phyloP scores from a whole-genome alignment of 106 monocot genomes.

The Acanthochlamys bracteata region DNA sequence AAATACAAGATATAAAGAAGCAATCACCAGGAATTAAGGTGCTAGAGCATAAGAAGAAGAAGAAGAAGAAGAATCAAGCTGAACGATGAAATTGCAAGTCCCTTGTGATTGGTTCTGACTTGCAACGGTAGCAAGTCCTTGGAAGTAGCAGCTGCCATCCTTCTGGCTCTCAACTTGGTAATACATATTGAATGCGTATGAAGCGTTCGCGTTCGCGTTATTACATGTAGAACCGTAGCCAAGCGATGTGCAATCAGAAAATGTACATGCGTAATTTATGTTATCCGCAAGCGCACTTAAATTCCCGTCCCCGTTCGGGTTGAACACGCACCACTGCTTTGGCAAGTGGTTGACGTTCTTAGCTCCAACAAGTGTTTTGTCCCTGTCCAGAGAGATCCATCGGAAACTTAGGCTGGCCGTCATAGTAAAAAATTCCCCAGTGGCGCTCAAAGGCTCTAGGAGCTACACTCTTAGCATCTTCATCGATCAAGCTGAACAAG shows the following conservation, averaged over 20 bases:
- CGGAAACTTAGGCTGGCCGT: slow-evolving; percentile 55
- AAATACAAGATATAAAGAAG: background rate
- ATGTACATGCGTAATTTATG: slow-evolving; percentile 47
- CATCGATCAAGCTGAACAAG: slow-evolving; percentile 50
- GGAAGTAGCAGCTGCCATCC: slow-evolving; percentile 36
- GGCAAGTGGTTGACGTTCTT: slow-evolving; percentile 39
- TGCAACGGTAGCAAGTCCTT: slow-evolving; percentile 41
- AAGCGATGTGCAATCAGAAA: slow-evolving; percentile 50
- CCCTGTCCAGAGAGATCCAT: slow-evolving; percentile 52
- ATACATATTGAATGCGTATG: slow-evolving; percentile 62
- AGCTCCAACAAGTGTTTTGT: slow-evolving; percentile 21
- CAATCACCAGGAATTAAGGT: background rate
- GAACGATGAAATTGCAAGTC: slow-evolving; percentile 39
- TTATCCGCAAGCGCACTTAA: slow-evolving; percentile 28
- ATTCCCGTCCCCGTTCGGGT: slow-evolving; percentile 20
- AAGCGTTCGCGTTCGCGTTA: slow-evolving; percentile 35
- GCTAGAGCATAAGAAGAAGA: background rate
- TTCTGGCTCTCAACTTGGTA: slow-evolving; percentile 42
- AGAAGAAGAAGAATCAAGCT: slow-evolving; percentile 18
- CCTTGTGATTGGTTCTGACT: slow-evolving; percentile 26
- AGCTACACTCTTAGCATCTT: slow-evolving; percentile 59
- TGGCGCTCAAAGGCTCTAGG: slow-evolving; percentile 65
- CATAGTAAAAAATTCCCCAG: slow-evolving; percentile 52
- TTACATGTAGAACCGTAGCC: slow-evolving; percentile 52
- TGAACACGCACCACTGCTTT: slow-evolving; percentile 41